These are phyloP conservation scores for Sporothrix globosa DNA, from an alignment of 2,329 filamentous ascomycete species.

Conservation along the genomic window DNA sequence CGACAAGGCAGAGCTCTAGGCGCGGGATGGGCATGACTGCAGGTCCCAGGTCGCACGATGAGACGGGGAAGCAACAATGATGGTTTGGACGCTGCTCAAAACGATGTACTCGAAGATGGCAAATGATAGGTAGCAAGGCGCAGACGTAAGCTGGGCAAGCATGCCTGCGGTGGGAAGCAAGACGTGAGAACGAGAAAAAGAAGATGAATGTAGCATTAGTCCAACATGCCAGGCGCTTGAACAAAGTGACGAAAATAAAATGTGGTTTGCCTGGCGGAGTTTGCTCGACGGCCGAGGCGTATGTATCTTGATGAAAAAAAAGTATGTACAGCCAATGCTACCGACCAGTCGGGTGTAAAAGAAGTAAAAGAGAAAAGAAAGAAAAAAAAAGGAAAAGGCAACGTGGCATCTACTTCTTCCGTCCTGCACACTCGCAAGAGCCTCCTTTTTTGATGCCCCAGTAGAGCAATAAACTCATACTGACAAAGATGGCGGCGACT, in stretches of 20 bases:
- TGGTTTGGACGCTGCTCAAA: background rate
- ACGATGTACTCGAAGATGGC: background rate
- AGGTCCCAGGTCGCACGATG: background rate
- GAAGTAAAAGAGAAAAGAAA: background rate
- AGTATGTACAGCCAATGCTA: conserved; percentile 3
- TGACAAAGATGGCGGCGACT: conserved; percentile 24
- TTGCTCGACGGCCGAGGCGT: conserved; percentile 22
- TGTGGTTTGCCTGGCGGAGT: background rate
- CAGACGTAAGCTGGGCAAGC: background rate
- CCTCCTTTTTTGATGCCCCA: conserved; percentile 31
- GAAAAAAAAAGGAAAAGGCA: background rate
- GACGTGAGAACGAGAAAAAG: background rate
- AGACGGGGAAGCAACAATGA: background rate
- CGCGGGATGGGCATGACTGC: background rate
- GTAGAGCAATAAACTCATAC: conserved; percentile 27
- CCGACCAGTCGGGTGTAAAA: conserved; percentile 6
- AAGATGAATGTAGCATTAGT: background rate
- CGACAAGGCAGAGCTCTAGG: background rate
- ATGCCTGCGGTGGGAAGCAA: too few relatives aligned
- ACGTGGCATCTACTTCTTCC: conserved; percentile 22
- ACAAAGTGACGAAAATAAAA: background rate
- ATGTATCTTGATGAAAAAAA: conserved; percentile 18
- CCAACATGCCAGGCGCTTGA: background rate
- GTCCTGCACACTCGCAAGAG: conserved; percentile 25
- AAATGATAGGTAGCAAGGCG: background rate